Evolutionary conservation across 108 stramenopile species (phyloP).

Genomic region (Schizochytrium sp.): DNA sequence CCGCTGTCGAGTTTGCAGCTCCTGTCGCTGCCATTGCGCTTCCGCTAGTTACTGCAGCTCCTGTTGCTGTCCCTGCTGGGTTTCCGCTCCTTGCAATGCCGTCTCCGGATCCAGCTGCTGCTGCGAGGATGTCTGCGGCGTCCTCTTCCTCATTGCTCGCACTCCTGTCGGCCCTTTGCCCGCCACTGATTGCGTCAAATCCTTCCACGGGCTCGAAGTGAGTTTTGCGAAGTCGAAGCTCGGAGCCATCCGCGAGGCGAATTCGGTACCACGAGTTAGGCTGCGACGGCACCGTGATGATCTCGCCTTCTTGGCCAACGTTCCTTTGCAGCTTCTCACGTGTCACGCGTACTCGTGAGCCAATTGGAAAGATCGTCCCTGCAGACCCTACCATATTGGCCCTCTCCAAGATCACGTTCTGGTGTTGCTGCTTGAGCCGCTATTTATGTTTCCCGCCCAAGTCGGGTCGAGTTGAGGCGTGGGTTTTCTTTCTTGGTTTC

Average conservation of each 20-base stretch:
- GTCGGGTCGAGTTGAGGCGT: too few relatives aligned
- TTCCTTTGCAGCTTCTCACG: not conserved
- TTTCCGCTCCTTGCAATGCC: not conserved
- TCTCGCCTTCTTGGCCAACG: not conserved
- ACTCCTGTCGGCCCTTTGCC: not conserved
- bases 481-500: too few relatives aligned
- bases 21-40: not conserved
- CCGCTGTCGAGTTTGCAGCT: not conserved
- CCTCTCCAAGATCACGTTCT: too few relatives aligned
- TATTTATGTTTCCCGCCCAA: too few relatives aligned
- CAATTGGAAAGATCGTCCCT: constrained; percentile 4
- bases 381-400: too few relatives aligned
- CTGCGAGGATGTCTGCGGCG: not conserved
- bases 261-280: constrained; percentile 37
- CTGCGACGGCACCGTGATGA: constrained; percentile 39
- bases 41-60: not conserved
- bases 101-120: not conserved
- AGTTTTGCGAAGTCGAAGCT: not conserved
- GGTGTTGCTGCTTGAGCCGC: too few relatives aligned
- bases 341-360: constrained; percentile 17
- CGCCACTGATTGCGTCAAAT: not conserved
- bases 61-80: not conserved
- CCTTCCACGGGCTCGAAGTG: constrained; percentile 18
- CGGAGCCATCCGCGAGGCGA: constrained; percentile 10
- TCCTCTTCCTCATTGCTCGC: too few relatives aligned